A percentile compares a stretch with the other conserved stretches of the same genome.
Conservation (phyloP, 345 rosid genomes). For the Adansonia digitata region DNA sequence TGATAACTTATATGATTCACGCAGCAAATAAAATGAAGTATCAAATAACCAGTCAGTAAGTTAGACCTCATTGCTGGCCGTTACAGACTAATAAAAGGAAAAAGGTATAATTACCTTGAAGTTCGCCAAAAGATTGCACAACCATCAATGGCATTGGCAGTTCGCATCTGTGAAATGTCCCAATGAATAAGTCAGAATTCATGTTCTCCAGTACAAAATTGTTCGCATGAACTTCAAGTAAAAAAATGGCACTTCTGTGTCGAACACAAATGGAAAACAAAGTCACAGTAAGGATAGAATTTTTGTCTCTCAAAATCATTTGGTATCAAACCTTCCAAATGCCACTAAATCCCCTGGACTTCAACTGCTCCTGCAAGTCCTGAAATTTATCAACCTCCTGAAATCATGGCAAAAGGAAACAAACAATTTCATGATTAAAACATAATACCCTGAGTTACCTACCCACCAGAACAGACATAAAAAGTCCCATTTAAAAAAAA, state of each 20-base stretch:
- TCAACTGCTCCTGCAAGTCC: constrained; percentile 69
- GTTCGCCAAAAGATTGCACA: constrained; percentile 96
- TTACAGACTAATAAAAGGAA: constrained; percentile 10
- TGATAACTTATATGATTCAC: background rate
- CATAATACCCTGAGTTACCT: background rate
- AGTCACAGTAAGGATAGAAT: background rate
- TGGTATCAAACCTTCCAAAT: constrained; percentile 71
- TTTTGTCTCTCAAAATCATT: background rate
- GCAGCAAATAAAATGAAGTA: background rate
- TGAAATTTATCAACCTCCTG: constrained; percentile 94
- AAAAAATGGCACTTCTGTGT: background rate
- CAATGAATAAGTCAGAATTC: constrained; percentile 6
- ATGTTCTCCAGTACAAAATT: background rate
- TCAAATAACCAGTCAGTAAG: background rate
- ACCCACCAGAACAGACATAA: background rate
- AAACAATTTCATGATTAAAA: background rate
- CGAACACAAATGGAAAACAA: background rate
- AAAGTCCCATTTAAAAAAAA: background rate
- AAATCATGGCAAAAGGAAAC: constrained; percentile 13
- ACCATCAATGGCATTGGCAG: constrained; percentile 88
- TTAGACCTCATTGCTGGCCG: constrained; percentile 7
- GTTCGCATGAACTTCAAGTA: background rate
- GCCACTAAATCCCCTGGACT: constrained; percentile 60
- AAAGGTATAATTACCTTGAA: constrained; percentile 47
- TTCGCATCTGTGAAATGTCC: constrained; percentile 71